A percentile compares a stretch with the other conserved stretches of the same genome.
Conservation (phyloP, 768 basidiomycete genomes). For the Tulasnella sp. region DNA sequence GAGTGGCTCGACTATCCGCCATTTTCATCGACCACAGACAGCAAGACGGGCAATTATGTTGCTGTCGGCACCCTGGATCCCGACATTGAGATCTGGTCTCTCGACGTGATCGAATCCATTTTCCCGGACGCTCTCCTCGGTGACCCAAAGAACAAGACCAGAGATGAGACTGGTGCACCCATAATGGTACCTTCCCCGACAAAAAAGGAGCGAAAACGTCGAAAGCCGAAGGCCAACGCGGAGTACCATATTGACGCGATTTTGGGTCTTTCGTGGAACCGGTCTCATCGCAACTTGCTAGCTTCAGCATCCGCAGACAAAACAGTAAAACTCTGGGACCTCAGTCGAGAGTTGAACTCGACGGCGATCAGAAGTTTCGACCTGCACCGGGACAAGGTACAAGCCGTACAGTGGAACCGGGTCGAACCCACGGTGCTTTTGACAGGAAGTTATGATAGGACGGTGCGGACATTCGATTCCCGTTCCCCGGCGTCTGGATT, state of each 20-base stretch:
- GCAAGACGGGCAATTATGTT: conserved; percentile 74
- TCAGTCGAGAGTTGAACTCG: conserved; percentile 57
- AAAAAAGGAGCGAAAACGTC: conserved; percentile 84
- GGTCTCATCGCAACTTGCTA: conserved; percentile 81
- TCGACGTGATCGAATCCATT: conserved; percentile 90
- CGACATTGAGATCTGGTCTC: conserved; percentile 98
- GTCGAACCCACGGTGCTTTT: conserved; percentile 85
- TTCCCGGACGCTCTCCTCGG: conserved; percentile 93
- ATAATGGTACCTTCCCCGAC: conserved; percentile 81
- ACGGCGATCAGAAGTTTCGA: conserved; percentile 82
- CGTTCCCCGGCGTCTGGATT: conserved; percentile 80
- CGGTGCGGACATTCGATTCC: conserved; percentile 92
- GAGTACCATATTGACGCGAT: conserved; percentile 92
- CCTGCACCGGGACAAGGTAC: conserved; percentile 91
- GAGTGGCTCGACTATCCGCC: conserved; percentile 99
- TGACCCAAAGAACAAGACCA: conserved; percentile 67
- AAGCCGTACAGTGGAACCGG: conserved; percentile 94
- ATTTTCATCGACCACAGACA: conserved; percentile 45
- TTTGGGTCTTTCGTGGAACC: conserved; percentile 93
- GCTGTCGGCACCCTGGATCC: conserved; percentile 97
- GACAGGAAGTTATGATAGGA: conserved; percentile 93
- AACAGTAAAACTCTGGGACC: conserved; percentile 97
- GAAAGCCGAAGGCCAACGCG: conserved; percentile 61
- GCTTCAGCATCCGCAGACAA: conserved; percentile 92
- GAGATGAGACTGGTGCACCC: conserved; percentile 51